phyloP scores from a whole-genome alignment of 805 yeast genomes.

The Sungouiella thailandica region DNA sequence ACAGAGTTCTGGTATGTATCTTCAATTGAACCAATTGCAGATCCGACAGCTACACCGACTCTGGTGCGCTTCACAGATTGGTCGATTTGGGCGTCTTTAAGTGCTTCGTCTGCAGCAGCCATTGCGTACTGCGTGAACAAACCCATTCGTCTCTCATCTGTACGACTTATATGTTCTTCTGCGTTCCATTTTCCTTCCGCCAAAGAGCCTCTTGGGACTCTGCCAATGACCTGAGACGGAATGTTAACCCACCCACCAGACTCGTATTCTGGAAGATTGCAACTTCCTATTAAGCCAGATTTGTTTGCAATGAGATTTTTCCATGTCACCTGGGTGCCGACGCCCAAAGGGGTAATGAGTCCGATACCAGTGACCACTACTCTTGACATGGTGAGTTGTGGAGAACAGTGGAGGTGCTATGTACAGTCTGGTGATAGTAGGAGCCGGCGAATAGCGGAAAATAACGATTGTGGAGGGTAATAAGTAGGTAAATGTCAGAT shows the following conservation, averaged over 20 bases:
- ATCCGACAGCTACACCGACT: constrained; percentile 82
- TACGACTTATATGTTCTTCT: constrained; percentile 42
- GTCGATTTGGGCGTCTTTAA: constrained; percentile 51
- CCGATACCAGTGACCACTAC: constrained; percentile 95
- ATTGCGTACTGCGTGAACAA: constrained; percentile 73
- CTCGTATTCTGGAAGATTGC: constrained; percentile 32
- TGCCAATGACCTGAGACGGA: constrained; percentile 74
- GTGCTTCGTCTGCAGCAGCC: constrained; percentile 72
- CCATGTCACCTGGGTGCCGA: constrained; percentile 57
- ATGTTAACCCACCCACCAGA: constrained; percentile 46
- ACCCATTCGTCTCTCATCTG: constrained; percentile 59
- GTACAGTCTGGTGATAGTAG: too few species aligned
- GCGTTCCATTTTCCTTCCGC: constrained; percentile 49
- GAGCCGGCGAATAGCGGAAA: too few species aligned
- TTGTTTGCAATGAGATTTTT: constrained; percentile 41
- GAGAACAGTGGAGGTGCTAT: constrained; percentile 1
- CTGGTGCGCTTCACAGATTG: constrained; percentile 40
- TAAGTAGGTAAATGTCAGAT: too few species aligned
- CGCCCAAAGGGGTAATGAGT: constrained; percentile 79
- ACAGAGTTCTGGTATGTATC: constrained; percentile 64
- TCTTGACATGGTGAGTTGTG: constrained; percentile 31
- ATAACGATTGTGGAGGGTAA: too few species aligned
- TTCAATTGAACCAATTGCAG: constrained; percentile 86
- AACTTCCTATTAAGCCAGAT: constrained; percentile 59
- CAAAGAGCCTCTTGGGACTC: constrained; percentile 51